A percentile compares a stretch with the other conserved stretches of the same genome.
Evolutionary conservation across 2,329 filamentous ascomycete species (phyloP).

Genomic region (Metarhizium brunneum): DNA sequence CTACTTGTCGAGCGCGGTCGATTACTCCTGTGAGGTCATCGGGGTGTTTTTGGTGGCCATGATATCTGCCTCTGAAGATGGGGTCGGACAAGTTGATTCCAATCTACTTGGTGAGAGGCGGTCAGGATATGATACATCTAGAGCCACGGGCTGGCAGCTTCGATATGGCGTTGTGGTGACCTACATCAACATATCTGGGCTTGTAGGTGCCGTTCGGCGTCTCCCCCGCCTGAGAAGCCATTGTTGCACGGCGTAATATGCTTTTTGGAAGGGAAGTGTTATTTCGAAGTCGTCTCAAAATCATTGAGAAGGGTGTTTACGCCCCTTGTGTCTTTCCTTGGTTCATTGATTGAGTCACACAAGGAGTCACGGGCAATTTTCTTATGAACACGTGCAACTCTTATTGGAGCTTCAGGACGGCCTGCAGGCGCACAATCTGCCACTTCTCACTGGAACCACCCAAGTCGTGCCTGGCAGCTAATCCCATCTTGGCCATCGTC

Average conservation of each 20-base stretch:
- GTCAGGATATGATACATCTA: constrained; percentile 4
- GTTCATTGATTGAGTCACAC: neutral
- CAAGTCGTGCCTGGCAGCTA: neutral
- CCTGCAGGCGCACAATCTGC: too few relatives aligned
- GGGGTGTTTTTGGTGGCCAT: constrained; percentile 66
- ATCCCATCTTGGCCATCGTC: neutral
- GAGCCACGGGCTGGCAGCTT: neutral
- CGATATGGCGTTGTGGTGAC: constrained; percentile 10
- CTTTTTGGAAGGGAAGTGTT: neutral
- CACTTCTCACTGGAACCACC: neutral
- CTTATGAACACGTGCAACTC: neutral
- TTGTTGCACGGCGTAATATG: constrained; percentile 8
- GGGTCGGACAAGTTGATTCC: constrained; percentile 95
- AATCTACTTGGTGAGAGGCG: constrained; percentile 41
- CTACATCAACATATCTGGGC: constrained; percentile 55
- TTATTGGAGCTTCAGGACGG: neutral
- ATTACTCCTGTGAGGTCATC: constrained; percentile 70
- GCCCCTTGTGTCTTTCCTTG: neutral
- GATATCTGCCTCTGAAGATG: constrained; percentile 77
- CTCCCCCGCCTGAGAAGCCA: constrained; percentile 17
- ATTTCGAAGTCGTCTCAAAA: neutral
- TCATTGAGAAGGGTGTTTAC: neutral
- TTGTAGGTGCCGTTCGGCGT: constrained; percentile 14
- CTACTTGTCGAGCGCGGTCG: constrained; percentile 65
- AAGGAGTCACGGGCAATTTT: neutral